Evolutionary conservation across 2,329 filamentous ascomycete genomes (phyloP).

Genomic region (Diaporthe amygdali): DNA sequence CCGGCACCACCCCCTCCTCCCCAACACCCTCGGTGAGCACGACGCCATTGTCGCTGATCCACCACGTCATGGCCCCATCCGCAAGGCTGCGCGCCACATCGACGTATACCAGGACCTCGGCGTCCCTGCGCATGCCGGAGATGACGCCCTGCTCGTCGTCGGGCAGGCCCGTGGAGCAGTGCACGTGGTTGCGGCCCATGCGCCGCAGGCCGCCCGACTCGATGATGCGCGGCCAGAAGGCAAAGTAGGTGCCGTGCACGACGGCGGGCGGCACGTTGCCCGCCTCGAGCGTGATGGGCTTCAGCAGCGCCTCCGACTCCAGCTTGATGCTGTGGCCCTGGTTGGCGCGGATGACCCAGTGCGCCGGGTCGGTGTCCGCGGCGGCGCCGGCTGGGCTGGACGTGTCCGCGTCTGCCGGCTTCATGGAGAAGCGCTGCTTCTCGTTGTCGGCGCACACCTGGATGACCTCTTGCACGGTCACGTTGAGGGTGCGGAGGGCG

Average conservation of each 20-base stretch:
- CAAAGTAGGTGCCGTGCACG: constrained; percentile 89
- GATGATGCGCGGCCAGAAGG: constrained; percentile 77
- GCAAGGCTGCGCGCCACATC: constrained; percentile 71
- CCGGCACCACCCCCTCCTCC: constrained; percentile 65
- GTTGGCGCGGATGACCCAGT: constrained; percentile 91
- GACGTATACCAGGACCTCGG: constrained; percentile 79
- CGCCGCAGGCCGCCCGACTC: constrained; percentile 76
- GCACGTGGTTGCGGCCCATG: constrained; percentile 88
- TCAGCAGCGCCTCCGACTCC: constrained; percentile 73
- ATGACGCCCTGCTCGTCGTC: constrained; percentile 59
- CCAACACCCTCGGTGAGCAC: constrained; percentile 67
- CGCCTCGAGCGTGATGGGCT: constrained; percentile 65
- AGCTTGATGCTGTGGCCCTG: constrained; percentile 89
- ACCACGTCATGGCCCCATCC: constrained; percentile 71
- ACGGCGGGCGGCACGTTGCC: constrained; percentile 68
- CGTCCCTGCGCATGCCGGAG: constrained; percentile 80
- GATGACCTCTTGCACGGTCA: constrained; percentile 75
- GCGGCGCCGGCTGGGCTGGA: not conserved
- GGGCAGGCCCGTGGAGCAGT: constrained; percentile 81
- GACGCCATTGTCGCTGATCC: constrained; percentile 79
- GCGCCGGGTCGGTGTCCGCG: constrained; percentile 52
- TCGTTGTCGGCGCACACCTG: constrained; percentile 74
- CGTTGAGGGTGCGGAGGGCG: constrained; percentile 69
- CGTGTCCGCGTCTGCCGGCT: constrained; percentile 49
- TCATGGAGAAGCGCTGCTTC: constrained; percentile 89